Base-by-base conservation (phyloP, 208 protist genomes). In the Porcisia hertigi region DNA sequence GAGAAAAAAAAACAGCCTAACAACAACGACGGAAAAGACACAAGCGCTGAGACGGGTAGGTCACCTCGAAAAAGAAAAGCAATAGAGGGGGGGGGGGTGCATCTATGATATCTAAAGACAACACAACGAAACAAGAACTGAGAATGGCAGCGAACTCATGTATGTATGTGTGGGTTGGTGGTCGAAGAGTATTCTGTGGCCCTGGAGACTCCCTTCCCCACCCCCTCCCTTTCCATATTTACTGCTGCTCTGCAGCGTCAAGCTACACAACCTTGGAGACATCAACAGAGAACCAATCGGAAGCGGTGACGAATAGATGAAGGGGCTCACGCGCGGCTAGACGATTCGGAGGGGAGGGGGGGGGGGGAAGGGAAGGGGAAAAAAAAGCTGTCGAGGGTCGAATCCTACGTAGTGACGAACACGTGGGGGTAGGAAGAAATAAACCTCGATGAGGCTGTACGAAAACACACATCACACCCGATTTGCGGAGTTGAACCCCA, bases 21-120 rank as follows among this genome's bases (percentile, higher is more conserved):
- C 8, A 5, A 52, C 5, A 52, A 5, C 47, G 11, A 52, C 5
- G 5, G 11, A 52, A 12, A 14, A 52, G 11, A 52, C 47, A 52
- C 47, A 52, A 8, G 36, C 12, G 36, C 34, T 43, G 41, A 23
- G 39, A 23, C n/a, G 3, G 1, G n/a, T 7, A n/a, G 0, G 41
- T 3, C 18, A 2, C 8, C 41, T 20, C 47, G 11, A 52, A 5
- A 52, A 52, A 67, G 9, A 45, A 3, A 41, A 65, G 36, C 20
- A 67, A 25, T 14, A 30, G 18, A 12, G 30, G 63, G 16, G 14
- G 5, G 5, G 14, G 25, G 63, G 16, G 41, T 5, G 6, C 63
- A 67, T 67, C 63, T 67, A 67, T 16, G 41, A 25, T 47, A 52
- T 67, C 63, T 67, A 47, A n/a, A 34, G 47, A 65, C 39, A 67